Percentiles rank a stretch among this genome's conserved stretches.
These are phyloP conservation scores for Myxozyma udenii DNA, from an alignment of 805 yeast species.

Conservation along the genomic window DNA sequence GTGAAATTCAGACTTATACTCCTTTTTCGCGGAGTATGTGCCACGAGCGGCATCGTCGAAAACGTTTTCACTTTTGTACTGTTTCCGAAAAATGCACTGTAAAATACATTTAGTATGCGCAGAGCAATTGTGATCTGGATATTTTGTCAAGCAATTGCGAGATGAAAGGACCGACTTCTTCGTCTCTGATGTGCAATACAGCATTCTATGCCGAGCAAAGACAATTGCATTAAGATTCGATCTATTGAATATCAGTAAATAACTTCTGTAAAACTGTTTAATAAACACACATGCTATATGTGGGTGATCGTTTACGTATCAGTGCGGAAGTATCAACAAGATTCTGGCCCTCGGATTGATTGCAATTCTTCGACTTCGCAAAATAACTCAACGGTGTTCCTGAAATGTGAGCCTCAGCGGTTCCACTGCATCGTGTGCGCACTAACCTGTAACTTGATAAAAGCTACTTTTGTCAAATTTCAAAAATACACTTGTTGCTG, in stretches of 20 bases:
- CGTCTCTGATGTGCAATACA: constrained; percentile 1
- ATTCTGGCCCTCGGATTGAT: too few species aligned
- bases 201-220: constrained; percentile 9
- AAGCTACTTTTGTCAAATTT: background rate
- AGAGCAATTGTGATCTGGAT: background rate
- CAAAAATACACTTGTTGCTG: background rate
- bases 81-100: constrained; percentile 18
- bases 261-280: background rate
- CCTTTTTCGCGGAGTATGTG: background rate
- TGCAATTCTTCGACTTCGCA: too few species aligned
- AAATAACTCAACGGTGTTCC: too few species aligned
- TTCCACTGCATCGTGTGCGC: too few species aligned
- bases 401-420: too few species aligned
- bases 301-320: too few species aligned
- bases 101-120: constrained; percentile 13
- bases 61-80: constrained; percentile 4
- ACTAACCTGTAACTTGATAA: background rate
- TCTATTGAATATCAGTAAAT: background rate
- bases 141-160: background rate
- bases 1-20: background rate
- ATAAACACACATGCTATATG: too few species aligned
- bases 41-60: constrained; percentile 8
- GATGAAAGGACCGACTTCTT: background rate
- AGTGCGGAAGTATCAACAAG: too few species aligned
- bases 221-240: constrained; percentile 2